These are phyloP conservation scores for Martensiomyces pterosporus DNA, from an alignment of 192 early-diverging fungal species.

Conservation along the genomic window DNA sequence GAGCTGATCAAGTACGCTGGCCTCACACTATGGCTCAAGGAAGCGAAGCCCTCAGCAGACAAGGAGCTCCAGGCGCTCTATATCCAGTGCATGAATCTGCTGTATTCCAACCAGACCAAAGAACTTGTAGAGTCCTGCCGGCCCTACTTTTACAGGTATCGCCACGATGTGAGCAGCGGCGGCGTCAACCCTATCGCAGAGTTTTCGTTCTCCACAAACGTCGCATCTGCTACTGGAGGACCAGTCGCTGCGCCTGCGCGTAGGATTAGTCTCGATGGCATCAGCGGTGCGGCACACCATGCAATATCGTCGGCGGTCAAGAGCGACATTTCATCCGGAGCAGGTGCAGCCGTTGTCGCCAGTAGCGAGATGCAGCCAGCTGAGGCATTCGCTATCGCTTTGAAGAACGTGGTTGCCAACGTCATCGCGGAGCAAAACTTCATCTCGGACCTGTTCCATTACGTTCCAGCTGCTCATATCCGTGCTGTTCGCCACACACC, in stretches of 20 bases:
- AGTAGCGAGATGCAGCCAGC: slow-evolving; percentile 33
- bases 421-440: slow-evolving; percentile 90
- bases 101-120: slow-evolving; percentile 51
- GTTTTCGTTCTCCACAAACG: slow-evolving; percentile 29
- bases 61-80: slow-evolving; percentile 71
- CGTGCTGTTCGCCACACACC: slow-evolving; percentile 21
- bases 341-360: neutral
- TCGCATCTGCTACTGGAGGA: slow-evolving; percentile 9
- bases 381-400: slow-evolving; percentile 40
- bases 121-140: slow-evolving; percentile 56
- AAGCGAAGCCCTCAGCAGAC: slow-evolving; percentile 66
- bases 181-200: slow-evolving; percentile 19
- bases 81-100: slow-evolving; percentile 52
- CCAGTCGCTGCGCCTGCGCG: slow-evolving; percentile 13
- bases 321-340: slow-evolving; percentile 2
- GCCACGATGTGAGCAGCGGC: slow-evolving; percentile 28
- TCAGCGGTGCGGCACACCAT: slow-evolving; percentile 39
- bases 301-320: slow-evolving; percentile 24
- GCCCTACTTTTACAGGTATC: slow-evolving; percentile 28
- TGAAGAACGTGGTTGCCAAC: slow-evolving; percentile 53
- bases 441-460: slow-evolving; percentile 79
- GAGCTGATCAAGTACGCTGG: slow-evolving; percentile 62
- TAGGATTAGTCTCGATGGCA: slow-evolving; percentile 36
- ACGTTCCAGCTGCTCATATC: slow-evolving; percentile 46
- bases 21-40: slow-evolving; percentile 67